Evolutionary conservation across 306 rosid species (phyloP), one percentile per base, ranked within the genome.

Genomic region (Begonia masoniana): DNA sequence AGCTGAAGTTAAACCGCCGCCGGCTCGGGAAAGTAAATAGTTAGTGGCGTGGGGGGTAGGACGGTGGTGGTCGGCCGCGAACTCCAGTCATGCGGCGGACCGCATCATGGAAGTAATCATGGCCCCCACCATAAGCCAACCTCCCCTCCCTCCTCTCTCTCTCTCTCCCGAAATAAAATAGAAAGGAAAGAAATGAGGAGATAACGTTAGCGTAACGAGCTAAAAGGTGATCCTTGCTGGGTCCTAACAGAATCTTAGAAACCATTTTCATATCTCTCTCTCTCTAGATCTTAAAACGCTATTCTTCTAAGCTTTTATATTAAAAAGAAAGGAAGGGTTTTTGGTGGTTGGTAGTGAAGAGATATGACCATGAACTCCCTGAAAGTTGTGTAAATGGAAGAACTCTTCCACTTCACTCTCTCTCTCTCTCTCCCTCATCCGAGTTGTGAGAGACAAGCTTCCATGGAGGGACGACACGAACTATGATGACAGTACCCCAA

Each of bases 61-160:
- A 45, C 49, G 49, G 49, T 45, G 49, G 49, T 45, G 49, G 49
- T 45, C 49, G 49, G 49, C 49, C 6, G 49, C 2, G 49, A 45
- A 45, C 49, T 4, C 49, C 49, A 45, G 15, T 45, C 49, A 45
- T 45, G 49, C 49, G 49, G 49, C 13, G 49, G 49, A 45, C 49
- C 49, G 49, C 49, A 45, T 45, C n/a, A 45, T 45, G 2, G 49
- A 45, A n/a, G 49, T 45, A 45, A 45, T 45, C n/a, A 45, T 45
- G 49, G 49, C 49, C 49, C 49, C 49, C 49, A 45, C 49, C 49
- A 45, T 12, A 10, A 45, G 13, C 49, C 49, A 45, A 45, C n/a
- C 13, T n/a, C 49, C 49, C 49, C 13, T n/a, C 49, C 49, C 49
- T 1, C 13, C 49, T 45, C 49, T 12, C 49, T 43, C 48, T 43